These are phyloP conservation scores for Garcia nutans DNA, from an alignment of 345 rosid genomes.

Conservation along the genomic window DNA sequence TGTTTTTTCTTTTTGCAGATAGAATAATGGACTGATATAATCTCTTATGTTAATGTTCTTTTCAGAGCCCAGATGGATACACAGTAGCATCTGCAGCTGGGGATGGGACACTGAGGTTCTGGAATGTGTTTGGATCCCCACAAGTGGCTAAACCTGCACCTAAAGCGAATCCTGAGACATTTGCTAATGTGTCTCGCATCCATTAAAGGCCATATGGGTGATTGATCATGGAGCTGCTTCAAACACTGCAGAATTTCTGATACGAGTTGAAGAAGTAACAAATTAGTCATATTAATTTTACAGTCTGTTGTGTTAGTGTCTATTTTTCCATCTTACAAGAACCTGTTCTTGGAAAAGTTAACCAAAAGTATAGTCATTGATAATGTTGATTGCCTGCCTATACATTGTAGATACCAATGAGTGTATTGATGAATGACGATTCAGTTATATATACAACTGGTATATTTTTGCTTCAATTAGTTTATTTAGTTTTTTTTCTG, in stretches of 20 bases:
- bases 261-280: too few species aligned
- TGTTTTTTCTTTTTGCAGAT: neutral
- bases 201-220: neutral
- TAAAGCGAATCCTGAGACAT: slow-evolving; percentile 3
- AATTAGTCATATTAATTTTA: too few species aligned
- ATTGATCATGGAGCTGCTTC: too few species aligned
- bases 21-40: too few species aligned
- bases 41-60: neutral
- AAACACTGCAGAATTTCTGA: neutral
- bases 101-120: slow-evolving; percentile 57
- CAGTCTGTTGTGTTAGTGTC: too few species aligned
- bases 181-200: slow-evolving; percentile 5
- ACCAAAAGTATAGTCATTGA: neutral
- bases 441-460: too few species aligned
- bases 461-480: too few species aligned
- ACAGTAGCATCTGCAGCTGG: slow-evolving; percentile 70
- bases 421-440: too few species aligned
- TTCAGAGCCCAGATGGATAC: slow-evolving; percentile 62
- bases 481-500: neutral
- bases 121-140: slow-evolving; percentile 63
- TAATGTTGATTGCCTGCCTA: neutral
- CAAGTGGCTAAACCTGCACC: slow-evolving; percentile 52
- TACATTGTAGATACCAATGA: neutral
- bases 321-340: neutral
- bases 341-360: neutral